Evolutionary conservation across 2,329 filamentous ascomycete species (phyloP).

Genomic region (Neurospora sp.): DNA sequence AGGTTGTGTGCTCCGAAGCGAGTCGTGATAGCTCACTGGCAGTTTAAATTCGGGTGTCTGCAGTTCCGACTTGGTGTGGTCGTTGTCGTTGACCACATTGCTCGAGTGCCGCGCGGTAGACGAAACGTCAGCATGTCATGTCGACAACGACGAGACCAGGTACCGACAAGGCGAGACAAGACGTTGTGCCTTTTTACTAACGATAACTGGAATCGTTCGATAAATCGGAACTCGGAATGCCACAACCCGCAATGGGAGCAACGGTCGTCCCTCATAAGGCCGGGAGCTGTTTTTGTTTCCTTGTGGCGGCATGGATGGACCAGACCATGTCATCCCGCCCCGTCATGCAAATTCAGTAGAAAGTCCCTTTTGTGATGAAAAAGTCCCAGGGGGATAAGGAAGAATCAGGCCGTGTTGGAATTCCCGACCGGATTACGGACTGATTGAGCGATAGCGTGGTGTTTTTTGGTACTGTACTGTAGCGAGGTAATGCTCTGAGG

Average conservation of each 20-base stretch:
- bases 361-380: not conserved
- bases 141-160: not conserved
- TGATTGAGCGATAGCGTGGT: not conserved
- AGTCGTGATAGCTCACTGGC: not conserved
- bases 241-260: not conserved
- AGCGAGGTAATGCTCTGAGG: not conserved
- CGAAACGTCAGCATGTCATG: not conserved
- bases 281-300: not conserved
- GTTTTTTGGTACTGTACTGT: not conserved
- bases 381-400: not conserved
- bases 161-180: not conserved
- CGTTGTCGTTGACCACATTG: not conserved
- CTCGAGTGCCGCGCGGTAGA: not conserved
- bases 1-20: not conserved
- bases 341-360: not conserved
- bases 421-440: not conserved
- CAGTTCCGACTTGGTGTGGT: not conserved
- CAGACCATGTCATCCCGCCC: not conserved
- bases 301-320: not conserved
- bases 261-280: not conserved
- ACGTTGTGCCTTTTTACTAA: not conserved
- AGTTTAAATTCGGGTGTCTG: not conserved
- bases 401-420: not conserved
- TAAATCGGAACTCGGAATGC: not conserved
- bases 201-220: not conserved